Evolutionary conservation across 495 filamentous ascomycete species (phyloP), one percentile per base, ranked within the genome.

Genomic region (Neurospora sublineolata): DNA sequence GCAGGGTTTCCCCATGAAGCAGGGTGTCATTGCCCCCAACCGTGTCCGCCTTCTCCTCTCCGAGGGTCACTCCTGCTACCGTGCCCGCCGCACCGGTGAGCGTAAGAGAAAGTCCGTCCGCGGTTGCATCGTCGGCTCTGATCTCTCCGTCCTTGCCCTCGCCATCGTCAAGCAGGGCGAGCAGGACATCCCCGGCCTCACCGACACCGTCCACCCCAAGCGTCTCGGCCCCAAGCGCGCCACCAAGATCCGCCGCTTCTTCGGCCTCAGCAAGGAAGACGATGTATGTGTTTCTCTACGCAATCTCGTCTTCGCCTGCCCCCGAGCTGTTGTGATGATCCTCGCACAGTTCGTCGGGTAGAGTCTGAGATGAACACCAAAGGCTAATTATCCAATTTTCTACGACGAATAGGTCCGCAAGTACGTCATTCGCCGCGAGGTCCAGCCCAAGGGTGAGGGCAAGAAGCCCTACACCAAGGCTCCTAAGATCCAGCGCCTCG

Each of bases 1-100:
- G 92, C 95, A 99, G 87, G 95, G 95, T 86, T 99, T 99, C 88
- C 95, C 95, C 74, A 99, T 99, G 95, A 98, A 98, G 92, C 95
- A 99, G 90, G 95, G 95, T 85, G 93, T 95, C 79, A 91, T 99
- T 90, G 93, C 97, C 80, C 95, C 95, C 74, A 97, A 93, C 83
- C 94, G 95, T 92, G 96, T 97, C 84, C 90, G 92, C 77, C 91
- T 99, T 73, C 89, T 99, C 76, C 91, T 99, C 82, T 84, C 90
- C 83, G 93, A 93, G 41, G 95, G 96, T 80, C 92, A 94, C 86
- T 92, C 92, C 80, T 99, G 95, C 90, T 99, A 98, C 89, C 93
- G 95, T 79, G 92, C 95, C 79, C 93, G 95, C 84, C 92, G 96
- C 79, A 93, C 91, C 71, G 95, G 95, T 83, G 95, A 99, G 92